phyloP scores from a whole-genome alignment of 2,329 filamentous ascomycete genomes.

The Orbilia javanica region DNA sequence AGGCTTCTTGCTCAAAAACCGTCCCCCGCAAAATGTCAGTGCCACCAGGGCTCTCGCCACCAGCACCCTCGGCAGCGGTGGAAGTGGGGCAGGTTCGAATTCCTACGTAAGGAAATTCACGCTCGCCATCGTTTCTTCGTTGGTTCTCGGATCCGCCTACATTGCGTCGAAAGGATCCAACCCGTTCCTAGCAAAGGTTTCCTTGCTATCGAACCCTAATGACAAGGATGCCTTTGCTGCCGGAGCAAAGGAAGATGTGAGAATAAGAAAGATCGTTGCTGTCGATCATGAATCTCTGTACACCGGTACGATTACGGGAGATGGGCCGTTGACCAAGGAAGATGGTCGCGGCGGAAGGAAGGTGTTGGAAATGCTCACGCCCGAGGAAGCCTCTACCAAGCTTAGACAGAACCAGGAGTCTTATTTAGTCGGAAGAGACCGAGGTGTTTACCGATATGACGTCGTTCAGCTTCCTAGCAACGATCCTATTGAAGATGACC shows the following conservation, averaged over 20 bases:
- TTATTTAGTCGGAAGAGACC: slow-evolving; percentile 86
- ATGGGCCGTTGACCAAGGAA: slow-evolving; percentile 88
- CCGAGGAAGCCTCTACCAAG: slow-evolving; percentile 92
- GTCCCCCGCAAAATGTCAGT: slow-evolving; percentile 42
- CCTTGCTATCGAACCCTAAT: slow-evolving; percentile 60
- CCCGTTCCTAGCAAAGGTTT: slow-evolving; percentile 47
- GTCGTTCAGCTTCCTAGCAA: slow-evolving; percentile 95
- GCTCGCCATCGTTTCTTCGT: slow-evolving; percentile 55
- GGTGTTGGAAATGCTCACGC: slow-evolving; percentile 94
- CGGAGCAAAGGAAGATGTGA: slow-evolving; percentile 64
- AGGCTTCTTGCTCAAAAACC: slow-evolving; percentile 52
- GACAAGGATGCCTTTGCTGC: slow-evolving; percentile 59
- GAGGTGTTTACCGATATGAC: slow-evolving; percentile 94
- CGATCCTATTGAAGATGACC: slow-evolving; percentile 97
- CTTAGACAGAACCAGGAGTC: slow-evolving; percentile 90
- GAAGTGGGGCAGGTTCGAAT: slow-evolving; percentile 19
- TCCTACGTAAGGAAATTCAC: slow-evolving; percentile 56
- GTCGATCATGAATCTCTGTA: slow-evolving; percentile 92
- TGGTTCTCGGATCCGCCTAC: slow-evolving; percentile 51
- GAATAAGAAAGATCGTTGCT: slow-evolving; percentile 77
- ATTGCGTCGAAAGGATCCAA: slow-evolving; percentile 46
- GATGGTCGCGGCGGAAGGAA: slow-evolving; percentile 78
- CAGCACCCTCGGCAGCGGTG: neutral
- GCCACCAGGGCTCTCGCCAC: slow-evolving; percentile 48
- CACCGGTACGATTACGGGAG: slow-evolving; percentile 85